phyloP scores from a whole-genome alignment of 352 stramenopile genomes.

The Pythium folliculosum region DNA sequence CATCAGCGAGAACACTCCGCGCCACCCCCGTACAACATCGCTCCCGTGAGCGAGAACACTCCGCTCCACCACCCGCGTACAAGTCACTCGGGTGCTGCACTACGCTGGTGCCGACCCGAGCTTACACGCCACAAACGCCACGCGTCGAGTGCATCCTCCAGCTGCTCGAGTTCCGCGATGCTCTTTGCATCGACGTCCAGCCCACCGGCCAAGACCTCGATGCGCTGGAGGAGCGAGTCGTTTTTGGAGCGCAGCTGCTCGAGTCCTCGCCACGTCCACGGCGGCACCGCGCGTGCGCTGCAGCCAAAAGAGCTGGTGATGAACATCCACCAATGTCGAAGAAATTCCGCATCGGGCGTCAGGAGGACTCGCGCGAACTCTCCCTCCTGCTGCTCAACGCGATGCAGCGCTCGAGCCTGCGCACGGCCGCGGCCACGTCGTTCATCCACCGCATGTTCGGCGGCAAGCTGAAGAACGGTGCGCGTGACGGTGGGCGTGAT shows the following conservation, averaged over 20 bases:
- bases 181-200: constrained; percentile 19
- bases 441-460: constrained; percentile 87
- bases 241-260: constrained; percentile 18
- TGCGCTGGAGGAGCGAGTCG: constrained; percentile 9
- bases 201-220: constrained; percentile 24
- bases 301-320: constrained; percentile 83
- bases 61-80: too few relatives aligned
- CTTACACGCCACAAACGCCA: constrained; percentile 8
- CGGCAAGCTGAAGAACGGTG: constrained; percentile 79
- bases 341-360: constrained; percentile 83
- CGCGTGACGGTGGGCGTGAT: too few relatives aligned
- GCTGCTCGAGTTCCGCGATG: constrained; percentile 18
- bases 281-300: constrained; percentile 40
- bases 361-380: constrained; percentile 93
- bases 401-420: constrained; percentile 81
- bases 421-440: constrained; percentile 61
- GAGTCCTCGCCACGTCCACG: constrained; percentile 42
- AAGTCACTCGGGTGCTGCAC: too few relatives aligned
- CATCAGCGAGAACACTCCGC: too few relatives aligned
- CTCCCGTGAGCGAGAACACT: too few relatives aligned
- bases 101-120: constrained; percentile 1
- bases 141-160: constrained; percentile 26
- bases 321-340: constrained; percentile 87
- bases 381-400: constrained; percentile 86
- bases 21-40: too few relatives aligned